Base-by-base conservation (phyloP, 805 yeast genomes). In the Komagataella populi region DNA sequence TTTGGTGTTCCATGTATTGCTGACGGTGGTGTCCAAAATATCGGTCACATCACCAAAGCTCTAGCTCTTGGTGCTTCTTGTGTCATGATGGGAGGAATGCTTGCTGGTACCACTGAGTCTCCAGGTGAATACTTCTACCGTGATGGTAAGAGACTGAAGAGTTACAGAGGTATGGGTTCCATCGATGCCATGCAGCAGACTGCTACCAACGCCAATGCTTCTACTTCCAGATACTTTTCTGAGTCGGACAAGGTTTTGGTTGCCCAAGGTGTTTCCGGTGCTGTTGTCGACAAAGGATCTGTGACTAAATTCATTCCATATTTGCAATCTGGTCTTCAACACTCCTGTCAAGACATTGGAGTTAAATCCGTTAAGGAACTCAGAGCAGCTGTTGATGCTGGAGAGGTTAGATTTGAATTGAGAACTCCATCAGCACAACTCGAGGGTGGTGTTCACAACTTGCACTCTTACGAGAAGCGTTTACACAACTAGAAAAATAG, bases 141-240 rank as follows among this genome's bases (percentile, higher is more conserved):
- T 67, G 99, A 93, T 66, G 99, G 99, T 67, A 83, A 93, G 78
- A 86, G 99, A 74, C 81, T 93, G 70, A 93, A 93, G 80, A 72
- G 88, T 55, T 93, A 93, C 80, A 84, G 99, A 75, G 99, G 99
- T 75, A 93, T 93, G 99, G 99, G 99, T 62, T 91, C 98, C 46
- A 83, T 93, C 62, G 99, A 91, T 70, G 99, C 99, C 59, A 91
- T 91, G 98, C 91, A 90, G 78, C 79, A 77, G 66, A 87, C 97
- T 56, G 81, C 83, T 59, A 77, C 75, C 63, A 81, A 81, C 68
- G 96, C 96, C 63, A 93, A 93, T 66, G 99, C 99, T 52, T 91
- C 99, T 49, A 88, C 99, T 56, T 89, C 97, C 48, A 86, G 99
- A 73, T 93, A 93, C 78, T 93, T 93, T 72, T 88, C 96, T 54